A percentile compares a stretch with the other conserved stretches of the same genome.
phyloP scores from a whole-genome alignment of 1,284 basidiomycete species.

The Hemileia vastatrix region DNA sequence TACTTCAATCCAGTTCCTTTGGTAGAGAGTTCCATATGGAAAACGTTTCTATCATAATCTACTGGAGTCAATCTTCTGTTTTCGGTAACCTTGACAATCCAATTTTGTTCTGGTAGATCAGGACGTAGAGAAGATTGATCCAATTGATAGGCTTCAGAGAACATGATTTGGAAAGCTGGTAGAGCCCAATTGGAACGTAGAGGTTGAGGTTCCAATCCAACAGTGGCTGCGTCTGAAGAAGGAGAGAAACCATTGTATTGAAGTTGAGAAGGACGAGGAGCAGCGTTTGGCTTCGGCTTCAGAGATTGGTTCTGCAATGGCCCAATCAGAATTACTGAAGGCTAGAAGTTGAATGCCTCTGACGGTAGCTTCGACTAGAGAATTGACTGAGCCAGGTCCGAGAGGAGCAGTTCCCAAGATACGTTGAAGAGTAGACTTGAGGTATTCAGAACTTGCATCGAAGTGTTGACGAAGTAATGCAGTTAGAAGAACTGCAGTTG shows the following conservation, averaged over 20 bases:
- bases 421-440: slow-evolving; percentile 29
- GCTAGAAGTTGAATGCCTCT: slow-evolving; percentile 30
- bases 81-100: slow-evolving; percentile 83
- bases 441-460: slow-evolving; percentile 26
- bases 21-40: slow-evolving; percentile 95
- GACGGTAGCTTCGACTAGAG: slow-evolving; percentile 32
- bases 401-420: slow-evolving; percentile 37
- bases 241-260: slow-evolving; percentile 38
- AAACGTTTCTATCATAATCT: slow-evolving; percentile 96
- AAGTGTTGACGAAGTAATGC: slow-evolving; percentile 33
- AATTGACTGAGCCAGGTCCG: slow-evolving; percentile 34
- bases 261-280: slow-evolving; percentile 32
- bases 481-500: slow-evolving; percentile 34
- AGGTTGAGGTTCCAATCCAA: slow-evolving; percentile 28
- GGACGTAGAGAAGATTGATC: slow-evolving; percentile 53
- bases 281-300: slow-evolving; percentile 33
- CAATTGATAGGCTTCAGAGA: slow-evolving; percentile 42
- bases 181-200: slow-evolving; percentile 24
- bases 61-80: slow-evolving; percentile 87
- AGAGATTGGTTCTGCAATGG: slow-evolving; percentile 31
- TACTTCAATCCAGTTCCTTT: slow-evolving; percentile 87
- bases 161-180: slow-evolving; percentile 32
- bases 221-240: slow-evolving; percentile 29
- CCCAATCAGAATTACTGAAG: slow-evolving; percentile 31
- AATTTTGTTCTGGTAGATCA: slow-evolving; percentile 79